phyloP scores from a whole-genome alignment of 2,329 filamentous ascomycete genomes.

The Aspergillus floridensis region DNA sequence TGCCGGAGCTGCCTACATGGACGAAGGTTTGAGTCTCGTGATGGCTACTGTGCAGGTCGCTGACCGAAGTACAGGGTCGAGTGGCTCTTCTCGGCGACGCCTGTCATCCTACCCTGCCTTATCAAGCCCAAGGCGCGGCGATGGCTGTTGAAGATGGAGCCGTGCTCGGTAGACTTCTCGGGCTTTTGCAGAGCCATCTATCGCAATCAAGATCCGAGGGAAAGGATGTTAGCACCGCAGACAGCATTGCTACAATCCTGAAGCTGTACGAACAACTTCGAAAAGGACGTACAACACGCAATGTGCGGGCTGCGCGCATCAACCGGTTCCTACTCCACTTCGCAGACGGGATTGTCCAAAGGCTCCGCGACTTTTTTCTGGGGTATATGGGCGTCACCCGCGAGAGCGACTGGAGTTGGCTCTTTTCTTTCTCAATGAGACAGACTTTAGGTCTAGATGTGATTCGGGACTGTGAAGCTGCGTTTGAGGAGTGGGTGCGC shows the following conservation, averaged over 20 bases:
- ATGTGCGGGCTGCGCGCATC: slow-evolving; percentile 16
- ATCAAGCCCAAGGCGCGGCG: slow-evolving; percentile 64
- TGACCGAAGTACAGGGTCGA: slow-evolving; percentile 4
- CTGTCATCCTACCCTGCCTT: slow-evolving; percentile 62
- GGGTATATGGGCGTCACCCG: slow-evolving; percentile 14
- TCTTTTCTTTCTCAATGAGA: slow-evolving; percentile 16
- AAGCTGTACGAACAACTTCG: slow-evolving; percentile 17
- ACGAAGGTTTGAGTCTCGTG: slow-evolving; percentile 16
- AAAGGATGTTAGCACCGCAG: no score
- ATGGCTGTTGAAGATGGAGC: slow-evolving; percentile 66
- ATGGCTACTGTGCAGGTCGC: background rate
- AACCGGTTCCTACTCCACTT: slow-evolving; percentile 20
- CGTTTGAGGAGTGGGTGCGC: background rate
- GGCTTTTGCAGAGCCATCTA: slow-evolving; percentile 39
- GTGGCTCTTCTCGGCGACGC: slow-evolving; percentile 50
- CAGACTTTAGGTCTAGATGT: slow-evolving; percentile 16
- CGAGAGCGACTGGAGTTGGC: slow-evolving; percentile 19
- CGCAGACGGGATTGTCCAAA: slow-evolving; percentile 16
- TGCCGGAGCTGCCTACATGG: slow-evolving; percentile 42
- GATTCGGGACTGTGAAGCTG: slow-evolving; percentile 9
- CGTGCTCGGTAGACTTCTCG: slow-evolving; percentile 57
- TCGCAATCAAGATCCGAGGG: background rate
- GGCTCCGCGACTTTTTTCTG: slow-evolving; percentile 14
- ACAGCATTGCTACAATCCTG: background rate
- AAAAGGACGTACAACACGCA: slow-evolving; percentile 17